Base-by-base conservation (phyloP, 2,329 filamentous ascomycete genomes). In the Mollisiaceae sp. region DNA sequence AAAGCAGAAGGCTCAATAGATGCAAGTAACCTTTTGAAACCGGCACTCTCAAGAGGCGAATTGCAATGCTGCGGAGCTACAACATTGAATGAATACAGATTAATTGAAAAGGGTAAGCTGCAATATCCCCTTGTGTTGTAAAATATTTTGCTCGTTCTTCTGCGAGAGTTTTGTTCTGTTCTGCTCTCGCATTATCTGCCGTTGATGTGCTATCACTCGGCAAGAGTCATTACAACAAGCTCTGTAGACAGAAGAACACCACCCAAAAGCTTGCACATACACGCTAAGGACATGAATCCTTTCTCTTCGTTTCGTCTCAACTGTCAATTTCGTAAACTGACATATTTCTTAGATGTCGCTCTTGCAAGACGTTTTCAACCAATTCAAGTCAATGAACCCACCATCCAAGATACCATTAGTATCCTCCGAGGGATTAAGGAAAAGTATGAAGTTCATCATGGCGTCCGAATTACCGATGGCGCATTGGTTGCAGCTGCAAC, bases 1-100 rank as follows among this genome's bases (percentile, higher is more conserved):
- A 98, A 98, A 78, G 92, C 93, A 0, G 94, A 98, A 79, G 95
- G 95, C 4, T 97, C 93, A 50, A 97, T 98, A 68, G 95, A 99
- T 80, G 95, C 95, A 0, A 97, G 92, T 69, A 98, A 98, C 76
- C 82, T 98, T 8, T 82, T 98, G 56, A 99, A 98, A 78, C 95
- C 95, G 32, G 93, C 94, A 0, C 80, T 98, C n/a, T 93, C 93
- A 0, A 85, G 95, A 69, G 95, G 95, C 47, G 94, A 97, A 69
- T 84, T 98, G 4, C 95, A 98, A 79, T 97, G 94, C 80, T 97
- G 93, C 74, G 94, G 95, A 68, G 95, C 95, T 2, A 98, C 95
- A 0, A 99, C 95, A 0, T 80, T 98, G 39, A 91, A 90, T 69
- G 95, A 99, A 75, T 99, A 98, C 74, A 88, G 95, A 24, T 83